phyloP scores from a whole-genome alignment of 495 filamentous ascomycete species.

The Aspergillus wentii region DNA sequence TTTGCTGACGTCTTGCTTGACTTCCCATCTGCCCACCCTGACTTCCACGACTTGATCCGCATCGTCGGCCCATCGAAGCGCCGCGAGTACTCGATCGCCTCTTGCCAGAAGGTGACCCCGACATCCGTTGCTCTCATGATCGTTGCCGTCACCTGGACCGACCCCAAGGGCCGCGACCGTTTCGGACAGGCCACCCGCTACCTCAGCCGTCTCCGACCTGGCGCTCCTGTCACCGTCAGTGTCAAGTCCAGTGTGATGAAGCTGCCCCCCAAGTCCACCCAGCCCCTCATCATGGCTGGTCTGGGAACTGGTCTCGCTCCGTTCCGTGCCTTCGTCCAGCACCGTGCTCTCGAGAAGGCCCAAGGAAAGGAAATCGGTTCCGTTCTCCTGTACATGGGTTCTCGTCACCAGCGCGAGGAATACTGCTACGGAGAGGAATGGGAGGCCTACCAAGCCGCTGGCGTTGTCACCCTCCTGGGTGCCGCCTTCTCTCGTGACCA shows the following conservation, averaged over 20 bases:
- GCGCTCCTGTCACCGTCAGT: constrained; percentile 76
- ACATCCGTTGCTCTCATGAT: constrained; percentile 89
- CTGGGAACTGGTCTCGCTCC: constrained; percentile 97
- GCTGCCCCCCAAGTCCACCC: constrained; percentile 75
- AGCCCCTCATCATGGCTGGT: constrained; percentile 97
- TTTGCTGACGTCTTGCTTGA: constrained; percentile 88
- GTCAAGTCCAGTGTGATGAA: constrained; percentile 99
- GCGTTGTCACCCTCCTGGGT: constrained; percentile 90
- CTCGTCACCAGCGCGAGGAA: constrained; percentile 94
- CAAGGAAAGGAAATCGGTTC: constrained; percentile 92
- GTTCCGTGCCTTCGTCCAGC: constrained; percentile 97
- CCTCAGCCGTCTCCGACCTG: constrained; percentile 67
- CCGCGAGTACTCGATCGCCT: constrained; percentile 96
- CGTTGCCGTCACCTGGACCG: constrained; percentile 94
- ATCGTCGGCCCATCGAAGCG: constrained; percentile 91
- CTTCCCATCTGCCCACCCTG: constrained; percentile 82
- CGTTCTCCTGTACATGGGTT: constrained; percentile 94
- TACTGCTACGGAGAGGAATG: constrained; percentile 99
- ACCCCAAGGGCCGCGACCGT: constrained; percentile 80
- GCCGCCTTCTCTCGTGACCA: constrained; percentile 96
- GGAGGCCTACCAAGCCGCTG: constrained; percentile 95
- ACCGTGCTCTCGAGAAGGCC: constrained; percentile 93
- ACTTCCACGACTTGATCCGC: constrained; percentile 84
- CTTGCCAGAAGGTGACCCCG: constrained; percentile 86
- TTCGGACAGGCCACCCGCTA: constrained; percentile 91